Base-by-base conservation (phyloP, 1,284 basidiomycete genomes). In the Sphaerobolus stellatus region DNA sequence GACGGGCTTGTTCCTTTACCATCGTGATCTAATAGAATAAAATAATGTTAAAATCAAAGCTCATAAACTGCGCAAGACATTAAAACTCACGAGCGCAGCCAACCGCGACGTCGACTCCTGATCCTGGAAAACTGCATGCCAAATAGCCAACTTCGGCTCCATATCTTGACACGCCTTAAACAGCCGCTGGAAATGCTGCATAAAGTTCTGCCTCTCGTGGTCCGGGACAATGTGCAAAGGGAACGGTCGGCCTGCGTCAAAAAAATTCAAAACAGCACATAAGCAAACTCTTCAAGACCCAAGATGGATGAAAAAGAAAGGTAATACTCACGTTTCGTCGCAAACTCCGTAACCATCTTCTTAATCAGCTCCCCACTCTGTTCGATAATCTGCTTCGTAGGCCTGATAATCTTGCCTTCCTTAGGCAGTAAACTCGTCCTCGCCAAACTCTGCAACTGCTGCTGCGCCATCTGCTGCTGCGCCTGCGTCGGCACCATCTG, bases 151-250 rank as follows among this genome's bases (percentile, higher is more conserved):
- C 58, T 76, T 81, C 33, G 49, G 40, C 3, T 85, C 78, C 20
- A 85, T 66, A 0, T 84, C 81, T 7, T 43, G 51, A 25, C 75
- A 70, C 40, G 71, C 61, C 48, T 73, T 77, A 60, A 67, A 66
- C 25, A 82, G 61, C 40, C 76, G 71, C 51, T 83, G 81, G 28
- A 88, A 70, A 4, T 76, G 44, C 22, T 62, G 62, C 48, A 75
- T 77, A 61, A 78, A 88, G 40, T 82, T 80, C 34, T 68, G 52
- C 34, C 79, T 74, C 56, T 82, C 81, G 0, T 80, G 77, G 4
- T 75, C 70, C 2, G 80, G 71, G n/a, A 88, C 62, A 9, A 72
- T 74, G 25, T 70, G 62, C 18, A 53, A 45, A 59, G 49, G 24
- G 29, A 48, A 54, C 6, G 14, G 16, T 31, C 36, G 46, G 18